Base-by-base conservation (phyloP, 2,329 filamentous ascomycete genomes). In the Clarireedia monteithiana region DNA sequence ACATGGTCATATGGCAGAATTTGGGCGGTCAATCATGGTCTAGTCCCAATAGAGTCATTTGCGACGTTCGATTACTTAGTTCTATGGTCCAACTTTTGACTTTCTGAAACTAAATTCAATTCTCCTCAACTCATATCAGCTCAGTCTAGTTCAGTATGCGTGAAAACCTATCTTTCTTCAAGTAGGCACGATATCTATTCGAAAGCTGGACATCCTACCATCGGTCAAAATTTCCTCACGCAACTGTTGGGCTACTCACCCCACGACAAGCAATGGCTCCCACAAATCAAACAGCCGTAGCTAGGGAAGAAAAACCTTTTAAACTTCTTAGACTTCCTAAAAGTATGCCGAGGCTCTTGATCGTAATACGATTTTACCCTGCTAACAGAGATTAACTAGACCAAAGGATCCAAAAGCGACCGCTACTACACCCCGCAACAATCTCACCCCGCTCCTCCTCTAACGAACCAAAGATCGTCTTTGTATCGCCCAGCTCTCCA, bases 341-440 rank as follows among this genome's bases (percentile, higher is more conserved):
- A 44, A 56, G 64, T 64, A 58, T 12, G 51, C 15, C 10, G 10
- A 45, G 9, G 26, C 45, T 45, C 20, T 39, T 10, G 36, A 15
- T n/a, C 44, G 9, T 26, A 34, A 44, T 34, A 17, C 27, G 15
- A 44, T 42, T 30, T 48, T 50, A 53, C 48, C 27, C 40, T 15
- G 20, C 26, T 50, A 5, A 55, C 27, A 34, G 1, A 4, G 5
- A 24, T 12, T 26, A n/a, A 42, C 23, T 45, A 70, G 68, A 56
- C 44, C 60, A 66, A 38, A 63, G 60, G 56, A 68, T 70, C 26
- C 57, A 58, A 48, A 70, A 70, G 59, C 65, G 68, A 20, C 67
- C 67, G 4, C 66, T 70, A 48, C 57, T 69, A 38, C 68, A 69
- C 60, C 64, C 68, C 15, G 50, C 66, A 3, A 63, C 68, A 36